Base-by-base conservation (phyloP, 129 eudicot species). In the sunflower (Helianthus annuus) region DNA sequence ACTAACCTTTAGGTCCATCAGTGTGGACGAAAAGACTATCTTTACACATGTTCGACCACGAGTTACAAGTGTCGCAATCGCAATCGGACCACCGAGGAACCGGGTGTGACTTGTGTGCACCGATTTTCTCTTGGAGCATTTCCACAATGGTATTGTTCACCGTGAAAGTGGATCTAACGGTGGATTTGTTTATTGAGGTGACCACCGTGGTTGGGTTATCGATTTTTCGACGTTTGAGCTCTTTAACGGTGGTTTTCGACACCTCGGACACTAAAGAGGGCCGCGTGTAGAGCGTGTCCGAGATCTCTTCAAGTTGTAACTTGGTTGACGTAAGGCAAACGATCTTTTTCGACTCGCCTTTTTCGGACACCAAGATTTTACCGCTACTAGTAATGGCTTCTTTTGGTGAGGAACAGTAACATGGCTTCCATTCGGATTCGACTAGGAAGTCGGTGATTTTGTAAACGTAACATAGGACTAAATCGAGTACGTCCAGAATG, bases 71-170 rank as follows among this genome's bases (percentile, higher is more conserved):
- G 1, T 62, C 66, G 45, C 98, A 94, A 61, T 94, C 96, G 46
- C 98, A 94, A 79, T 94, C 97, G 5, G 98, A 94, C 98, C 98
- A 94, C 74, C 98, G 80, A 1, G 97, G 98, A 77, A 73, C 27
- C 0, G 89, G 90, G 16, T 72, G 81, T 0, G 73, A 80, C 53
- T 78, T 85, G 14, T 80, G 82, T 10, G 79, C 82, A 5, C 89
- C 96, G 38, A 88, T 84, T 64, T 89, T 87, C 1, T 85, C 98
- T 75, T 88, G 93, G 1, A 94, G 82, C 98, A 94, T 94, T 82
- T 94, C 96, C 1, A 94, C 89, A 38, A 90, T 80, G 69, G 96
- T 85, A 54, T 96, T 87, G 60, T 87, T 87, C 13, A 93, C 87
- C 2, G 87, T 80, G 74, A 84, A 85, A 15, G 87, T 48, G 10